phyloP scores from a whole-genome alignment of 805 yeast species.

The Starmerella gropengiesseri region DNA sequence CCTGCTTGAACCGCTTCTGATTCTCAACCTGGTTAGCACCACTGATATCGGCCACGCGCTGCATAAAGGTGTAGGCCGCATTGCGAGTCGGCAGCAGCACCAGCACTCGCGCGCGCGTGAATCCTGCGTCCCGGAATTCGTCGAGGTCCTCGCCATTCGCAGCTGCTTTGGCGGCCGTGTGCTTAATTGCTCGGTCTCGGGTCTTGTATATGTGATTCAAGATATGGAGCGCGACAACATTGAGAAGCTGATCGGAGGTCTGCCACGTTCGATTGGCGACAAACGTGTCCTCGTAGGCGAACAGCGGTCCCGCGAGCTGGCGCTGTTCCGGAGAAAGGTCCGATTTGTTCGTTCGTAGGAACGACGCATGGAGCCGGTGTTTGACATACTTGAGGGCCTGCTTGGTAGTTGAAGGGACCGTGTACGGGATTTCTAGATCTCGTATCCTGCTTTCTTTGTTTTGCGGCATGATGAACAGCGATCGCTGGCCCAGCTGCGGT shows the following conservation, averaged over 20 bases:
- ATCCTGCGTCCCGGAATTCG: constrained; percentile 85
- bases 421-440: not conserved
- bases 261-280: constrained; percentile 44
- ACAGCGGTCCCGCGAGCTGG: constrained; percentile 50
- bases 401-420: not conserved
- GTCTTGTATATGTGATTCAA: constrained; percentile 80
- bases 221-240: constrained; percentile 56
- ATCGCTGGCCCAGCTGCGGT: constrained; percentile 23
- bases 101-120: constrained; percentile 81
- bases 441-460: not conserved
- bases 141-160: constrained; percentile 20
- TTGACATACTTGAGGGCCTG: constrained; percentile 30
- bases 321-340: constrained; percentile 39
- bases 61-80: constrained; percentile 58
- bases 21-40: constrained; percentile 72
- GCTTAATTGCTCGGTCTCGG: constrained; percentile 69
- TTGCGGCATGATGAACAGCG: constrained; percentile 16
- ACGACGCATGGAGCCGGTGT: constrained; percentile 32
- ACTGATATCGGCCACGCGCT: constrained; percentile 47
- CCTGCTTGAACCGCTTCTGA: constrained; percentile 58
- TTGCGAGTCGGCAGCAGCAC: constrained; percentile 77
- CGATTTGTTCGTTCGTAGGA: constrained; percentile 27
- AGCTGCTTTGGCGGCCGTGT: constrained; percentile 42
- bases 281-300: constrained; percentile 61
- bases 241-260: constrained; percentile 46